Evolutionary conservation across 225 moss, liverwort and hornwort genomes (phyloP), one percentile per base, ranked within the genome.

Genomic region (Thuidium tamariscinum): DNA sequence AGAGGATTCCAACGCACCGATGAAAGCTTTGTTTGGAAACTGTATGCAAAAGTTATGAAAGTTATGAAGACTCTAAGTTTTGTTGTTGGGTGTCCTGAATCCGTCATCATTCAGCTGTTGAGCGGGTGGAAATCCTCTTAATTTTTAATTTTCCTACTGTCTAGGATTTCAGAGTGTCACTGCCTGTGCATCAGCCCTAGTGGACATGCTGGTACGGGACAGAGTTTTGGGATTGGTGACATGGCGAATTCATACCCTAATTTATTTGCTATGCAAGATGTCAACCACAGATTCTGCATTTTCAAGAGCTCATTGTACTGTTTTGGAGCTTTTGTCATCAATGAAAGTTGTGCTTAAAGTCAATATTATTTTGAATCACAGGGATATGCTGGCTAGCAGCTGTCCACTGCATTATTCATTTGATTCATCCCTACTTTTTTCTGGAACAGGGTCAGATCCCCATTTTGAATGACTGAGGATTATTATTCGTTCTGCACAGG

Each of bases 401-500:
- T 62, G 14, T 44, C 23, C 62, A 48, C 37, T 48, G 37, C 60
- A 36, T 62, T 27, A 21, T 62, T 74, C 62, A 29, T 49, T n/a
- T 29, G 25, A 12, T 61, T 62, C 37, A 27, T 49, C 25, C 61
- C 51, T 84, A 63, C 11, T 14, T 74, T 60, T 34, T 9, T 4
- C 44, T 73, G 74, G 49, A 48, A 48, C 27, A 60, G 6, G 74
- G 6, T 84, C 63, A 26, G 29, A 51, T 83, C 18, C 9, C 26
- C 74, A 15, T 10, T 84, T 63, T 63, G 51, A 75, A 72, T 51
- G 75, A 62, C n/a, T n/a, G n/a, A n/a, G n/a, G n/a, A n/a, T n/a
- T n/a, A 49, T 23, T 61, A 30, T 30, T 25, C 83, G 18, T 86
- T 77, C 16, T 76, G 34, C 25, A 87, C 92, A 97, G 98, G 93